Base-by-base conservation (phyloP, 495 filamentous ascomycete species). In the Ramalina intermedia region DNA sequence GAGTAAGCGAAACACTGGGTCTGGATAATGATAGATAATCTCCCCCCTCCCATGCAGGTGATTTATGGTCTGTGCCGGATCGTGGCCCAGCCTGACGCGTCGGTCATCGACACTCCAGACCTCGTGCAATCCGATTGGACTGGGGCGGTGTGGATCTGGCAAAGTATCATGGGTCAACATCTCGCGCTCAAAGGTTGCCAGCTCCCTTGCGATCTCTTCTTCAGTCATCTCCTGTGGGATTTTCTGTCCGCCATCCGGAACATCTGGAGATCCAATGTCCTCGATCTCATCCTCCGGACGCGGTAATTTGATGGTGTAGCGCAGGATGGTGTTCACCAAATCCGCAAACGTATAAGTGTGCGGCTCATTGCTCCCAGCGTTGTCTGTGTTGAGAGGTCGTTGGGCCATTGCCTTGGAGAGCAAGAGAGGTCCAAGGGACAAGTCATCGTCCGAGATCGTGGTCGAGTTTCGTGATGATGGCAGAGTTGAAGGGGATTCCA, bases 321-420 rank as follows among this genome's bases (percentile, higher is more conserved):
- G 21, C 33, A 55, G 29, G 29, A 55, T 47, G 26, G 37, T 29
- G 13, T 55, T 51, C 11, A 51, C 18, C 24, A 51, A 41, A 2
- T 55, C 35, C 9, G 39, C 17, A n/a, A 54, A 24, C 12, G 52
- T 54, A 14, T 20, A 54, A 8, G 20, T 7, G 1, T 21, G 38
- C 16, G 49, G 42, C 29, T 33, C 29, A 33, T 33, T 13, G 12
- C 29, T 6, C 3, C 8, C 7, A 33, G 29, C 2, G 12, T 12
- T 13, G 29, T 33, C 29, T 13, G 3, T 8, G 1, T 33, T 33
- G 29, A 33, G 29, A 33, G 29, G 29, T 33, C 29, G 29, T 33
- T 33, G 29, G 5, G 29, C 8, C 29, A 33, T 13, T 2, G 29
- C 29, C 8, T 4, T 33, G 8, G 29, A 33, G 12, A 33, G 29